phyloP scores from a whole-genome alignment of 2,329 filamentous ascomycete species.

The Biscogniauxia mediterranea region DNA sequence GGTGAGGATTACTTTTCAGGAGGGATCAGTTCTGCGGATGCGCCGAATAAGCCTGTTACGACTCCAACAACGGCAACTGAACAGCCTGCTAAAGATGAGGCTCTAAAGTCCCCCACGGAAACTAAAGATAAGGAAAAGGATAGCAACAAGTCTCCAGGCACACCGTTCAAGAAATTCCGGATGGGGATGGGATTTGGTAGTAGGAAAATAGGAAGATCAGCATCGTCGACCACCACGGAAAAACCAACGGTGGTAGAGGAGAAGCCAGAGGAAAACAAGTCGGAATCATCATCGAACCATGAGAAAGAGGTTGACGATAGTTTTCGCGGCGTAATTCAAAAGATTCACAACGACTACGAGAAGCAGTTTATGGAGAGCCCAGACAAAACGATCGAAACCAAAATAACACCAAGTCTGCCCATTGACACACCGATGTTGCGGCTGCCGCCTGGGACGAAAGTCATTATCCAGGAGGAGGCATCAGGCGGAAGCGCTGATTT shows the following conservation, averaged over 20 bases:
- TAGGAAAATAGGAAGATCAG: constrained; percentile 77
- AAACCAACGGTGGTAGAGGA: constrained; percentile 75
- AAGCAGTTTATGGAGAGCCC: constrained; percentile 59
- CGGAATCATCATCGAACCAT: constrained; percentile 60
- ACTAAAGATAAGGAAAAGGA: constrained; percentile 53
- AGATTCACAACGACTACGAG: constrained; percentile 71
- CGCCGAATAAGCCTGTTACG: constrained; percentile 45
- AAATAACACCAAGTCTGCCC: constrained; percentile 66
- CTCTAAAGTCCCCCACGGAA: constrained; percentile 52
- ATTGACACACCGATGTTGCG: constrained; percentile 76
- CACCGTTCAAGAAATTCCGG: constrained; percentile 44
- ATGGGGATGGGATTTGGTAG: constrained; percentile 63
- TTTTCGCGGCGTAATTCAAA: constrained; percentile 70
- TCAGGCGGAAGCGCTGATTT: constrained; percentile 74
- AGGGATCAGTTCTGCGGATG: constrained; percentile 49
- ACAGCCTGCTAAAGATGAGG: constrained; percentile 38
- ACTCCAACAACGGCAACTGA: constrained; percentile 46
- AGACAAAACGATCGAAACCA: constrained; percentile 55
- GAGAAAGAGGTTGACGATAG: constrained; percentile 75
- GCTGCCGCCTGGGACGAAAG: constrained; percentile 63
- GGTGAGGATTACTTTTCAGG: constrained; percentile 78
- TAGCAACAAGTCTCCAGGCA: constrained; percentile 56
- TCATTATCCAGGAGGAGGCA: constrained; percentile 69
- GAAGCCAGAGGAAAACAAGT: constrained; percentile 63
- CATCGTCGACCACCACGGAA: constrained; percentile 62